Evolutionary conservation across 108 stramenopile genomes (phyloP).

Genomic region (Aurantiochytrium sp.): DNA sequence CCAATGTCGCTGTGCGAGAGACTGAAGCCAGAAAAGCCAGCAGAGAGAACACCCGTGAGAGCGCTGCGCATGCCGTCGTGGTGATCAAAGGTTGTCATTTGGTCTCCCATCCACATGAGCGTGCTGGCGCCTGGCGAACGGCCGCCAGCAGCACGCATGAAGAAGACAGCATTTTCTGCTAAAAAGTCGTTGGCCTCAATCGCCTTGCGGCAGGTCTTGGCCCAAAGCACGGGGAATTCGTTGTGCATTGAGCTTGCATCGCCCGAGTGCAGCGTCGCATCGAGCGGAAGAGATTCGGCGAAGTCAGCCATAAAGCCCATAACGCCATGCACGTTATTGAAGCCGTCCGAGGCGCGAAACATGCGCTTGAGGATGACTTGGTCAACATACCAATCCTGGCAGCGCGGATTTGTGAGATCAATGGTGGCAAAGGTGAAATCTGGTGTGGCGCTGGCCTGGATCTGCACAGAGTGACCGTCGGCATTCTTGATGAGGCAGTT

Average conservation of each 20-base stretch:
- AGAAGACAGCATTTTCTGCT: neutral
- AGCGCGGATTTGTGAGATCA: constrained; percentile 18
- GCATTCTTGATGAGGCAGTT: neutral
- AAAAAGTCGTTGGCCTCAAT: neutral
- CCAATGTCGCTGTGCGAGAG: constrained; percentile 25
- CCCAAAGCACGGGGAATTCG: constrained; percentile 16
- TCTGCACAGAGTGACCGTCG: neutral
- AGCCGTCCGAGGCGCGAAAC: neutral
- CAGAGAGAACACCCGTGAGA: neutral
- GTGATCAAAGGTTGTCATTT: constrained; percentile 9
- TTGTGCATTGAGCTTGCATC: neutral
- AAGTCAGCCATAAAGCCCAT: constrained; percentile 21
- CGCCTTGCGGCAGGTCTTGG: neutral
- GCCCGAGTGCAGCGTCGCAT: neutral
- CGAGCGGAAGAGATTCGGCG: neutral
- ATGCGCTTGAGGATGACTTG: neutral
- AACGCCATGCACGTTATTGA: neutral
- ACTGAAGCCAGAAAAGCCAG: neutral
- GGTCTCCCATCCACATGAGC: constrained; percentile 22
- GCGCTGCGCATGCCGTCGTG: constrained; percentile 8
- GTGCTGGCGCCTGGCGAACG: neutral
- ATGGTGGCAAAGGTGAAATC: neutral
- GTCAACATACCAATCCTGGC: constrained; percentile 14
- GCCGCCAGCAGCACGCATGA: neutral
- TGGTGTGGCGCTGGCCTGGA: neutral